Conservation (phyloP, 768 basidiomycete species). For the Dictyophora rubrovolvata region DNA sequence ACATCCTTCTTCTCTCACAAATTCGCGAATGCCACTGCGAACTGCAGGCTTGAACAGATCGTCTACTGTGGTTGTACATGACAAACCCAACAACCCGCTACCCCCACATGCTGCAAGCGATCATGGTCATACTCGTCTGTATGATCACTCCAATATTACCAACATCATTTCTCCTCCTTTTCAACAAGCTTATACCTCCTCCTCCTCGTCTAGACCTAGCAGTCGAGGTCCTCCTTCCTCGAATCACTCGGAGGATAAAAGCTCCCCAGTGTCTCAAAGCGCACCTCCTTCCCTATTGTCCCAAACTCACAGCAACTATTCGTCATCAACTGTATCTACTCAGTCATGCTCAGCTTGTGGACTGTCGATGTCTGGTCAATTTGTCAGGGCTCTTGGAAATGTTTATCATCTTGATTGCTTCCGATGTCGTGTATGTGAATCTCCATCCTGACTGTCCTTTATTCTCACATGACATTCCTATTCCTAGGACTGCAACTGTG, state of each 20-base stretch:
- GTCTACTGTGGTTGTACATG: constrained; percentile 47
- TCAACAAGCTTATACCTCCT: constrained; percentile 44
- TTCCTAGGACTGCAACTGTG: constrained; percentile 83
- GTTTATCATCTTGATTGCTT: constrained; percentile 98
- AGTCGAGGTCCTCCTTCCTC: constrained; percentile 40
- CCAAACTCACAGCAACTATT: constrained; percentile 7
- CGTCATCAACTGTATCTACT: constrained; percentile 1
- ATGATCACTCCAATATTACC: constrained; percentile 26
- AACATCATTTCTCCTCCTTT: constrained; percentile 32
- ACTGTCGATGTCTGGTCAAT: constrained; percentile 84
- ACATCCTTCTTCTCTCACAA: background rate
- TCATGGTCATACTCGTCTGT: constrained; percentile 14
- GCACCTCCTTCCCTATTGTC: constrained; percentile 4
- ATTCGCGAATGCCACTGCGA: background rate
- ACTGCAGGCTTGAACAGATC: constrained; percentile 33
- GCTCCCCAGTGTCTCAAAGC: constrained; percentile 24
- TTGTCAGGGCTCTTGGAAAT: constrained; percentile 87
- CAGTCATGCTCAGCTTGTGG: constrained; percentile 63
- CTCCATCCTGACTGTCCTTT: constrained; percentile 77
- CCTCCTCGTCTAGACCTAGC: constrained; percentile 43
- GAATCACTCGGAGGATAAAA: constrained; percentile 41
- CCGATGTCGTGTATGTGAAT: constrained; percentile 89
- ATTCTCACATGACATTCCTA: background rate
- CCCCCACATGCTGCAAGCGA: constrained; percentile 53
- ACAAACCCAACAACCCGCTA: constrained; percentile 26